Conservation (phyloP, 23 red algal species). For the Rhodosorus marinus region DNA sequence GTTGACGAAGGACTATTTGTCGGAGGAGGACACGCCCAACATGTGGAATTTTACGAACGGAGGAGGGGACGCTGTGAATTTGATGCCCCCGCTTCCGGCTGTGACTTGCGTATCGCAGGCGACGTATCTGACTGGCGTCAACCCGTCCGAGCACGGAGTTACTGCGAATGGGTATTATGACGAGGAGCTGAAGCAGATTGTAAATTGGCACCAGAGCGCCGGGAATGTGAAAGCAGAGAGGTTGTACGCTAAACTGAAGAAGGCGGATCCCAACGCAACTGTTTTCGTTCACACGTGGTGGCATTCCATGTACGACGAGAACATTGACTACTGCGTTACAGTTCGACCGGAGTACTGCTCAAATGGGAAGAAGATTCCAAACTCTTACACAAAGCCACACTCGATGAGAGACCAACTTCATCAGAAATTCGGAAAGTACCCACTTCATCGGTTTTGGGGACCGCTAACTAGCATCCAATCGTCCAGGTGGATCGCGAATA, state of each 20-base stretch:
- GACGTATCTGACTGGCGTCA: conserved; percentile 32
- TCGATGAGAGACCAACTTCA: conserved; percentile 22
- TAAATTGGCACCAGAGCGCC: conserved; percentile 55
- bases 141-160: conserved; percentile 26
- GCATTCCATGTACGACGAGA: conserved; percentile 68
- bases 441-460: conserved; percentile 60
- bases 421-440: conserved; percentile 26
- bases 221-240: conserved; percentile 23
- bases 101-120: conserved; percentile 41
- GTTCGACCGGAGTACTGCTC: conserved; percentile 35
- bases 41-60: conserved; percentile 5
- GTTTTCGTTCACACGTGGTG: conserved; percentile 43
- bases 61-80: conserved; percentile 6
- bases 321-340: conserved; percentile 21
- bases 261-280: conserved; percentile 17
- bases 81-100: conserved; percentile 36
- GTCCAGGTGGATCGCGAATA: conserved; percentile 20
- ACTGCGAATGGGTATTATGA: conserved; percentile 53
- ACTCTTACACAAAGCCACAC: conserved; percentile 32
- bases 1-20: conserved; percentile 23
- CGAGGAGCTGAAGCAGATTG: conserved; percentile 16
- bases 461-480: conserved; percentile 19
- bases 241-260: conserved; percentile 30
- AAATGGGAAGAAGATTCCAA: conserved; percentile 36
- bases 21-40: conserved; percentile 23